Conservation (phyloP, 1,284 basidiomycete genomes). For the Stereum hirsutum region DNA sequence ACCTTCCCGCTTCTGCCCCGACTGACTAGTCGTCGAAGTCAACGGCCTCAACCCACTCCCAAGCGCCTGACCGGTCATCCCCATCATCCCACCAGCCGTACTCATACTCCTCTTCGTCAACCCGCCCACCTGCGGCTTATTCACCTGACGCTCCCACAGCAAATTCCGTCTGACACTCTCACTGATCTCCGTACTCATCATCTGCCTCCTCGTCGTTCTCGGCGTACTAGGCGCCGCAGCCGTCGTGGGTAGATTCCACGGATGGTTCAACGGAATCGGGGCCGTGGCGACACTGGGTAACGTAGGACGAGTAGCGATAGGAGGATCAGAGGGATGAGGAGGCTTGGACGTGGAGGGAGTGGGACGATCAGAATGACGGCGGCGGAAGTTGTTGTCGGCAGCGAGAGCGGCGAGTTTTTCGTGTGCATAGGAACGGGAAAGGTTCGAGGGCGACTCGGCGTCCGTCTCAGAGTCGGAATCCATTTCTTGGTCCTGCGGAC, state of each 20-base stretch:
- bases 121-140: constrained; percentile 36
- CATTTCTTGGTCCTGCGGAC: constrained; percentile 58
- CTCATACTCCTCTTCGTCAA: constrained; percentile 21
- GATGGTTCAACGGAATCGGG: constrained; percentile 57
- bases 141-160: constrained; percentile 77
- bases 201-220: constrained; percentile 73
- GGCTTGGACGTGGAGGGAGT: constrained; percentile 10
- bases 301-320: constrained; percentile 13
- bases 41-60: constrained; percentile 28
- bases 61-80: too few relatives aligned
- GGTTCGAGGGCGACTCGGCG: constrained; percentile 33
- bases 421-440: constrained; percentile 56
- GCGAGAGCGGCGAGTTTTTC: constrained; percentile 48
- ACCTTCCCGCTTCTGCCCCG: constrained; percentile 21
- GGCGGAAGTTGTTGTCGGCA: constrained; percentile 32
- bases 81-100: too few relatives aligned
- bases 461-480: constrained; percentile 60
- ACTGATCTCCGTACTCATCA: constrained; percentile 80
- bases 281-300: constrained; percentile 23
- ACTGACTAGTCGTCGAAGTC: constrained; percentile 18
- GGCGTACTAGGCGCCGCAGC: constrained; percentile 68
- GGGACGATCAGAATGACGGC: constrained; percentile 19
- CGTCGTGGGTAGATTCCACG: constrained; percentile 65
- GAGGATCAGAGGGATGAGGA: too few relatives aligned
- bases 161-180: constrained; percentile 79